A percentile compares a stretch with the other conserved stretches of the same genome.
phyloP scores from a whole-genome alignment of 441 rosid genomes.

The Aleurites moluccanus region DNA sequence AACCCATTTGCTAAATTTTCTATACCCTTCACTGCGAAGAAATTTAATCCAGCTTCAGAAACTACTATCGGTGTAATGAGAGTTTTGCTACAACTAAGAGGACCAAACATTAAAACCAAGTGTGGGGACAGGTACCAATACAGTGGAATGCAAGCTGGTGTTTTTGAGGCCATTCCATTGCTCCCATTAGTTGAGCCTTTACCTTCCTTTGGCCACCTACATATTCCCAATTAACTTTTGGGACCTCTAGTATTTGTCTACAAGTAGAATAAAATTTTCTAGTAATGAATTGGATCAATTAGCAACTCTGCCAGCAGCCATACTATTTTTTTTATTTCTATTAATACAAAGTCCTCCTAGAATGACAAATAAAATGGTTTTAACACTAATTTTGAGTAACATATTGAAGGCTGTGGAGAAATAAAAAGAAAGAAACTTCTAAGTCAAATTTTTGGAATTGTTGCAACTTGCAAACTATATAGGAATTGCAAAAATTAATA shows the following conservation, averaged over 20 bases:
- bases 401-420: neutral
- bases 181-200: constrained; percentile 77
- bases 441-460: neutral
- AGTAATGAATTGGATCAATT: constrained; percentile 13
- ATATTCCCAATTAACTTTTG: constrained; percentile 92
- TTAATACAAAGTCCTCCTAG: neutral
- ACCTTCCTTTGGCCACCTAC: constrained; percentile 88
- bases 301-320: neutral
- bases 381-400: neutral
- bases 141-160: constrained; percentile 73
- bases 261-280: constrained; percentile 10
- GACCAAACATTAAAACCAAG: constrained; percentile 88
- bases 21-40: constrained; percentile 93
- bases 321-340: neutral
- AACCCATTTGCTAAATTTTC: constrained; percentile 95
- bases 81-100: constrained; percentile 98
- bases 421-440: neutral
- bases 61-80: constrained; percentile 97
- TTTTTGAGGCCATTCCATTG: constrained; percentile 90
- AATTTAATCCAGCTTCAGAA: constrained; percentile 81
- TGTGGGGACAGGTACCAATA: constrained; percentile 74
- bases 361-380: constrained; percentile 8
- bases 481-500: neutral
- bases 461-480: neutral
- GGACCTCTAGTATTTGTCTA: constrained; percentile 86